Conservation (phyloP, 257 asterid species). For the Orobanche coerulescens region DNA sequence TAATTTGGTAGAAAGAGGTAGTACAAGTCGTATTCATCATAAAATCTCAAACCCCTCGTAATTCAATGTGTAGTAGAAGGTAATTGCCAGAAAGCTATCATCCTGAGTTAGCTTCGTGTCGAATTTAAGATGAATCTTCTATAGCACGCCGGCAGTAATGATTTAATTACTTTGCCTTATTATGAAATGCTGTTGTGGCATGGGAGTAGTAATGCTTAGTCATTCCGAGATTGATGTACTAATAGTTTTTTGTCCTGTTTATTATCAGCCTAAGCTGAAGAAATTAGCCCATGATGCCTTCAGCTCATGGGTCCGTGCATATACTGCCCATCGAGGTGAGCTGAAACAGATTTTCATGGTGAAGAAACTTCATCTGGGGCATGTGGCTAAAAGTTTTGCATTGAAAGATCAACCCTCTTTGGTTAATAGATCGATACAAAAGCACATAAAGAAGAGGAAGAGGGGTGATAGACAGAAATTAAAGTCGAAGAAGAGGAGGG, state of each 20-base stretch:
- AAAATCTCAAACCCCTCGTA: neutral
- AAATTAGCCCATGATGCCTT: conserved; percentile 70
- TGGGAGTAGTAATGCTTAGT: neutral
- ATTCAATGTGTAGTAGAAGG: neutral
- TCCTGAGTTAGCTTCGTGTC: neutral
- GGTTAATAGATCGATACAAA: conserved; percentile 65
- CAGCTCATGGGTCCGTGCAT: conserved; percentile 86
- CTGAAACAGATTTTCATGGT: conserved; percentile 73
- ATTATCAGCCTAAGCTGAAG: conserved; percentile 45
- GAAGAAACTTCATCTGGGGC: conserved; percentile 91
- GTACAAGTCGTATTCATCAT: neutral
- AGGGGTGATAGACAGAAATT: conserved; percentile 45
- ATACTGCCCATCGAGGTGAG: conserved; percentile 93
- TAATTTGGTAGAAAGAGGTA: neutral
- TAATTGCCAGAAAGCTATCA: neutral
- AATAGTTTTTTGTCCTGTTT: conserved; percentile 15
- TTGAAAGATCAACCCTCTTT: conserved; percentile 80
- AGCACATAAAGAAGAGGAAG: conserved; percentile 66
- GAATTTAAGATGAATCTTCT: neutral
- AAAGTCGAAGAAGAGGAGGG: conserved; percentile 46
- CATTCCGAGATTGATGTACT: neutral
- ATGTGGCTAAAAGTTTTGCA: conserved; percentile 81
- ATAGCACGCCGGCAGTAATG: neutral
- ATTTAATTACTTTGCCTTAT: neutral
- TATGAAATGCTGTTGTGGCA: neutral